Evolutionary conservation across 2,329 filamentous ascomycete species (phyloP).

Genomic region (Zelopaecilomyces penicillatus): DNA sequence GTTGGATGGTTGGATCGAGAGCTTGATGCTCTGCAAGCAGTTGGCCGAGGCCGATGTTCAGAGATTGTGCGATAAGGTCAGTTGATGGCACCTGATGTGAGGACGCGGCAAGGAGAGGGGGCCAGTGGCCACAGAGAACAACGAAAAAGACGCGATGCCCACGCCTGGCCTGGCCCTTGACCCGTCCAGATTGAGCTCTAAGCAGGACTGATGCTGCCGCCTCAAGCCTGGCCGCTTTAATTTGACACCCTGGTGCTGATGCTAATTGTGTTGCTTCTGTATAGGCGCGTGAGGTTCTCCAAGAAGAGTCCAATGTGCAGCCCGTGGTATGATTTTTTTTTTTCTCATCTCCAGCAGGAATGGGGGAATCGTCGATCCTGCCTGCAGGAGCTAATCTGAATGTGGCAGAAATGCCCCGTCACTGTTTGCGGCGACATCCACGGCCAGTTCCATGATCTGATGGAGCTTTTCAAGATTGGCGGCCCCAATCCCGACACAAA

Average conservation of each 20-base stretch:
- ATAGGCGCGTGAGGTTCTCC: constrained; percentile 88
- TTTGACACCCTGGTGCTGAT: constrained; percentile 6
- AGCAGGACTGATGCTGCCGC: not conserved
- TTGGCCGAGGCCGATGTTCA: constrained; percentile 89
- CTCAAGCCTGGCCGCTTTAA: not conserved
- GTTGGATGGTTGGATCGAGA: constrained; percentile 97
- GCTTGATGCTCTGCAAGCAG: constrained; percentile 97
- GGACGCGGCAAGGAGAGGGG: not conserved
- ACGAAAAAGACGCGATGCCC: not conserved
- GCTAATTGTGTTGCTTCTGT: constrained; percentile 21
- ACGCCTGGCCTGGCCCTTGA: no score
- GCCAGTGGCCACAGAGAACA: not conserved
- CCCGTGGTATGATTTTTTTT: constrained; percentile 65
- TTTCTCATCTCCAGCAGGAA: not conserved
- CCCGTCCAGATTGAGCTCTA: no score
- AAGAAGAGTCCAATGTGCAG: constrained; percentile 97
- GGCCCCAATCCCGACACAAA: constrained; percentile 97
- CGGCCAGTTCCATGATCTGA: constrained; percentile 96
- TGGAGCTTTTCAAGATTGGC: constrained; percentile 99
- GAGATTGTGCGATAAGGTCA: constrained; percentile 93
- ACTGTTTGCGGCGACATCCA: constrained; percentile 99
- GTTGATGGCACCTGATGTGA: constrained; percentile 5
- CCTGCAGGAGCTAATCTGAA: not conserved
- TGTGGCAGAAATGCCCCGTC: constrained; percentile 81
- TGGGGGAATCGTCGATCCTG: not conserved